A percentile compares a stretch with the other conserved stretches of the same genome.
These are phyloP conservation scores for Inga oerstediana DNA, from an alignment of 306 rosid species.

Conservation along the genomic window DNA sequence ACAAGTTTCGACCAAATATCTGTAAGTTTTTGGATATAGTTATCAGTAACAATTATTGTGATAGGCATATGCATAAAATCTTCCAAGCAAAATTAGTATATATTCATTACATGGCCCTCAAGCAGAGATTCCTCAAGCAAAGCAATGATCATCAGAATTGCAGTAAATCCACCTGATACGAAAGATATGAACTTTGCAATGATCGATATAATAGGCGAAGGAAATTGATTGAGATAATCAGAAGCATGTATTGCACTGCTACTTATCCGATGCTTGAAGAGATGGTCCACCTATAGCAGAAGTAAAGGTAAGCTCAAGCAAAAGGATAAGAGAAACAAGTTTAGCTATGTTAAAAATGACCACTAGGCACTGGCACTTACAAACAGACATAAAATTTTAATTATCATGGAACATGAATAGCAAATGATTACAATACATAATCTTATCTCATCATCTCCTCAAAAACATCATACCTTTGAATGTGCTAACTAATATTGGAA, in stretches of 20 bases:
- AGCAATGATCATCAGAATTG: constrained; percentile 83
- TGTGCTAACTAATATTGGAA: constrained; percentile 1
- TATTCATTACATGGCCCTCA: constrained; percentile 84
- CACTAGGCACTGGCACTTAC: not conserved
- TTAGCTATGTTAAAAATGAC: not conserved
- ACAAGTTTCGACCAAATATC: constrained; percentile 95
- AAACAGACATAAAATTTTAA: not conserved
- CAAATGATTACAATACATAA: constrained; percentile 10
- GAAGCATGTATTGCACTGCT: constrained; percentile 86
- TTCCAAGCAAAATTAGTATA: constrained; percentile 7
- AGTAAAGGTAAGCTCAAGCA: constrained; percentile 26
- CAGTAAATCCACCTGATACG: constrained; percentile 98
- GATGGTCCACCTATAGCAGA: constrained; percentile 69
- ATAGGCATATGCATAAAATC: not conserved
- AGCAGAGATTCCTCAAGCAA: constrained; percentile 93
- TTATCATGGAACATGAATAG: not conserved
- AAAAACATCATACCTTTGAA: constrained; percentile 13
- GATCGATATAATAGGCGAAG: constrained; percentile 87
- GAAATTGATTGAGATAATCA: constrained; percentile 87
- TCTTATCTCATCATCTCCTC: constrained; percentile 1
- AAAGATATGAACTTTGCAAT: constrained; percentile 92
- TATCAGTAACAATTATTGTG: not conserved
- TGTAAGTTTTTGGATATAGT: constrained; percentile 31
- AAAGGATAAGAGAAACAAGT: constrained; percentile 12
- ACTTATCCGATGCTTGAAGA: constrained; percentile 78